Evolutionary conservation across 805 yeast genomes (phyloP).

Genomic region (Kazachstania viticola): DNA sequence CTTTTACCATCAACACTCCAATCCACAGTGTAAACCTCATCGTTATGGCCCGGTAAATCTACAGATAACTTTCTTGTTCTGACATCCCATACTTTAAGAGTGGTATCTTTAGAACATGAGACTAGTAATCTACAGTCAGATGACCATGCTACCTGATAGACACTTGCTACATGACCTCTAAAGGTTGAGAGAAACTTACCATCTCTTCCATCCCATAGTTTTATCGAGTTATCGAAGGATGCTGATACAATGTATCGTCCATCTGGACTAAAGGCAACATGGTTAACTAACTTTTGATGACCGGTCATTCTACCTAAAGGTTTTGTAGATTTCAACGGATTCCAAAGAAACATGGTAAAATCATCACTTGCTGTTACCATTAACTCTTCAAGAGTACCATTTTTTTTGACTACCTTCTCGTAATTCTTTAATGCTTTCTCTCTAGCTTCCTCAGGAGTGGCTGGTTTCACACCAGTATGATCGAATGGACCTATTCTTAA

Average conservation of each 20-base stretch:
- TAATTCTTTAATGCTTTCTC: conserved; percentile 38
- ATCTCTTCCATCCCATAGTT: conserved; percentile 90
- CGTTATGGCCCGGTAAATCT: conserved; percentile 92
- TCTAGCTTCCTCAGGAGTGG: conserved; percentile 35
- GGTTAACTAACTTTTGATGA: conserved; percentile 92
- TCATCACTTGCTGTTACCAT: conserved; percentile 94
- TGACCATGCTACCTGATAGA: conserved; percentile 96
- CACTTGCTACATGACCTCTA: conserved; percentile 96
- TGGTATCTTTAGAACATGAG: conserved; percentile 91
- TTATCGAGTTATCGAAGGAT: conserved; percentile 90
- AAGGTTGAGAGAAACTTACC: conserved; percentile 85
- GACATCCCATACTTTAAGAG: conserved; percentile 93
- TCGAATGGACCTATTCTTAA: conserved; percentile 83
- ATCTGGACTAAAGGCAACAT: conserved; percentile 92
- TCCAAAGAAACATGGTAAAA: conserved; percentile 97
- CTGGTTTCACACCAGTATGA: conserved; percentile 42
- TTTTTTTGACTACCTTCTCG: conserved; percentile 45
- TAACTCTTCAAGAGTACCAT: conserved; percentile 63
- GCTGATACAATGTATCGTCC: conserved; percentile 85
- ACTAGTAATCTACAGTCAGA: conserved; percentile 85
- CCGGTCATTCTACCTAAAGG: conserved; percentile 94
- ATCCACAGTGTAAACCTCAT: conserved; percentile 93
- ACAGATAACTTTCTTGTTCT: conserved; percentile 71
- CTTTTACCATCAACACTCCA: conserved; percentile 93
- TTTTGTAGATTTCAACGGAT: conserved; percentile 66